Evolutionary conservation across 2,329 filamentous ascomycete genomes (phyloP), one percentile per base, ranked within the genome.

Genomic region (Alternaria consortialis): DNA sequence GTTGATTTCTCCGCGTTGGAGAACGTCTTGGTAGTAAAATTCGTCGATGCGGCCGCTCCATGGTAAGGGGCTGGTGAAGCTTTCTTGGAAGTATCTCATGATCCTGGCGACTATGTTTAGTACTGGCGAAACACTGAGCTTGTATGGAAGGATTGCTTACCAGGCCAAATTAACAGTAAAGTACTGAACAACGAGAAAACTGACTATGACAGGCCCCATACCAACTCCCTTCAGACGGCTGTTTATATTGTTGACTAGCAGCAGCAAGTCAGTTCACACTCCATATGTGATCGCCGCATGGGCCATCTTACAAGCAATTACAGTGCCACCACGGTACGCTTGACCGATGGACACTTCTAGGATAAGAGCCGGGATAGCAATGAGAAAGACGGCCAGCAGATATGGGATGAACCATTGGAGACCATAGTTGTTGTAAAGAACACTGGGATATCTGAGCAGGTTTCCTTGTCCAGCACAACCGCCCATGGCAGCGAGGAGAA

Each of bases 381-480:
- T 81, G 11, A 87, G 73, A 58, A 86, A 84, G 15, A 87, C 80
- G 6, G 84, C 83, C 57, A 87, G 75, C 5, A 87, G 70, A 62
- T 87, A 88, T 0, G 85, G 86, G 17, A 87, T 83, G 71, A 86
- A 88, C 86, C 86, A 88, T 67, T 87, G 85, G 6, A 87, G 77
- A 3, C 86, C 86, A 57, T 85, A 81, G 70, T 87, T 87, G 76
- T 87, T 87, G 80, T 86, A 88, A 2, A 87, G 81, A 39, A 85
- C 83, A 0, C 84, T 87, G 2, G 86, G 86, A 61, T 87, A 87
- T 29, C 86, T 81, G 20, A 87, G 79, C 25, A 87, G 78, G 68
- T 87, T 87, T 29, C 85, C 86, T 77, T 86, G 85, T 48, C 85
- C 85, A 1, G 84, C 84, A 65, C 84, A 86, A 52, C 86, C 86